phyloP scores from a whole-genome alignment of 768 basidiomycete genomes.

The Collybia nuda region DNA sequence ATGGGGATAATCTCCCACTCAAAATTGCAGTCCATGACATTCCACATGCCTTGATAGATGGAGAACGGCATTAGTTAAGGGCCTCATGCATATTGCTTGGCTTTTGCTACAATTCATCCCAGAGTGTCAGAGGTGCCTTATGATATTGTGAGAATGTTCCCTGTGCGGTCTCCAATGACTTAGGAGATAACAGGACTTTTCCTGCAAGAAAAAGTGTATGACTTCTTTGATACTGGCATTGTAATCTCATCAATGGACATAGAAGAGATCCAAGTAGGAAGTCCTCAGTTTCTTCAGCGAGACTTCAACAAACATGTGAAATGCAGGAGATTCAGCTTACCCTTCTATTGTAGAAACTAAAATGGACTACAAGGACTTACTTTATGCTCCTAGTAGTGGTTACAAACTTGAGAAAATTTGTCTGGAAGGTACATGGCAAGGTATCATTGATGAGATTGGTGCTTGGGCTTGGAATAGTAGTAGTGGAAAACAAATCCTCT shows the following conservation, averaged over 20 bases:
- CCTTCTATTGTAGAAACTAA: no score
- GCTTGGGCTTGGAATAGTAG: conserved; percentile 14
- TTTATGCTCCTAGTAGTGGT: neutral
- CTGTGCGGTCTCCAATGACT: conserved; percentile 2
- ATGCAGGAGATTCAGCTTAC: no score
- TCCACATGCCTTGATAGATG: conserved; percentile 47
- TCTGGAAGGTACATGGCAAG: conserved; percentile 15
- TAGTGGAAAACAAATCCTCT: conserved; percentile 12
- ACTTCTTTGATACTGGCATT: conserved; percentile 53
- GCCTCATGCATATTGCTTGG: conserved; percentile 45
- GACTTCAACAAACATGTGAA: conserved; percentile 38
- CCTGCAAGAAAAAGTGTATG: conserved; percentile 51
- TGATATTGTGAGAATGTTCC: neutral
- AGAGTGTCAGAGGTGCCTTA: conserved; percentile 35
- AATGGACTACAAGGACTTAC: no score
- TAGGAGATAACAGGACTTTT: conserved; percentile 50
- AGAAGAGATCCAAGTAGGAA: conserved; percentile 45
- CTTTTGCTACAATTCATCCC: conserved; percentile 42
- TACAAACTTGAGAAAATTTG: neutral
- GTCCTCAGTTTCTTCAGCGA: conserved; percentile 48
- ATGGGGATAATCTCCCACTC: conserved; percentile 50
- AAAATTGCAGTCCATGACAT: conserved; percentile 37
- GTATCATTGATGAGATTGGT: conserved; percentile 21
- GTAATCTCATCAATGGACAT: no score
- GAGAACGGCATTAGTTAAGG: conserved; percentile 47